Evolutionary conservation across 805 yeast species (phyloP).

Genomic region (Saccharomycopsis malanga): DNA sequence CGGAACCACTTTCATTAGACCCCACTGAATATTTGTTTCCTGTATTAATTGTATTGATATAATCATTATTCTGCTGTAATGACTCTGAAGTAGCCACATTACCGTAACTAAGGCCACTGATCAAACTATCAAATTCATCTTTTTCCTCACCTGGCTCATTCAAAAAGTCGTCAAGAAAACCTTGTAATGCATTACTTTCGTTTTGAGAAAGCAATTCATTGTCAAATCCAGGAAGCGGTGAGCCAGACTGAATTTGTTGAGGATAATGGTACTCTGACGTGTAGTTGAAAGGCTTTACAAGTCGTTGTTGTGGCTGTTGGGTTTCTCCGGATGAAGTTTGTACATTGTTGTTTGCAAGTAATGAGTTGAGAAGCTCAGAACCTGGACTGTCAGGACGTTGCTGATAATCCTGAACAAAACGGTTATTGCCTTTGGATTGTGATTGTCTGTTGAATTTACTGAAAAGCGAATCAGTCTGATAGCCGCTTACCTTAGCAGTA

Average conservation of each 20-base stretch:
- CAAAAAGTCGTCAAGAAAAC: conserved; percentile 21
- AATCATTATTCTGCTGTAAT: background rate
- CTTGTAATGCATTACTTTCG: conserved; percentile 20
- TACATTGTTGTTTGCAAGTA: background rate
- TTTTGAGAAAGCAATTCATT: conserved; percentile 16
- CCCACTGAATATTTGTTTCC: background rate
- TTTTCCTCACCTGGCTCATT: conserved; percentile 13
- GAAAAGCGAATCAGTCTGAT: background rate
- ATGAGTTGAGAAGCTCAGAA: background rate
- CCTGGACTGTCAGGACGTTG: background rate
- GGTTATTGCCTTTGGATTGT: background rate
- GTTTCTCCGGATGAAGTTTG: background rate
- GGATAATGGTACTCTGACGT: no score
- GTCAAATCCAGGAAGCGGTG: background rate
- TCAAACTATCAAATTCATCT: conserved; percentile 9
- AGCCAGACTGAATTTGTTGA: background rate
- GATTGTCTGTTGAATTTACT: background rate
- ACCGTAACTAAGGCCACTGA: conserved; percentile 4
- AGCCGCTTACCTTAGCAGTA: background rate
- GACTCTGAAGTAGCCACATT: no score
- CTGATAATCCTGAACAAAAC: no score
- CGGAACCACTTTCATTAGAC: background rate
- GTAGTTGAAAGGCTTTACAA: background rate
- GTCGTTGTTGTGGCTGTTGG: background rate
- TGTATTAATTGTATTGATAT: background rate